Percentiles rank a stretch among this genome's conserved stretches.
These are phyloP conservation scores for Rhynchosporium secalis DNA, from an alignment of 2,329 filamentous ascomycete genomes.

Conservation along the genomic window DNA sequence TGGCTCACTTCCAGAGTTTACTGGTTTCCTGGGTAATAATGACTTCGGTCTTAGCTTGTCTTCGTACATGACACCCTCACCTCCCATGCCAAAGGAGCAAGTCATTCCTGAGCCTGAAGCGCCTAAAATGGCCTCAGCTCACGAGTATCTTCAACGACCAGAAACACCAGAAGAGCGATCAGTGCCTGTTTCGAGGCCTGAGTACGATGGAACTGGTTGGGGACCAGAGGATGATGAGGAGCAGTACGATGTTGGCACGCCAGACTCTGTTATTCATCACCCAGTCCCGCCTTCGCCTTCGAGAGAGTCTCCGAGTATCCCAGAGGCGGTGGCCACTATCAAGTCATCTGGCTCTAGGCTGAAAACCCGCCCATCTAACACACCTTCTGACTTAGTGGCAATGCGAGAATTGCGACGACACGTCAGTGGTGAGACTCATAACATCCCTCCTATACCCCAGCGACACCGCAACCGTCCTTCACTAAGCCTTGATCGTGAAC, in stretches of 20 bases:
- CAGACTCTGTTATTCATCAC: constrained; percentile 87
- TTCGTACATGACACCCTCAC: constrained; percentile 53
- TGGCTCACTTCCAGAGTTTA: constrained; percentile 47
- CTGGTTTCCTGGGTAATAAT: constrained; percentile 48
- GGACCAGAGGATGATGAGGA: constrained; percentile 52
- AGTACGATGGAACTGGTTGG: constrained; percentile 65
- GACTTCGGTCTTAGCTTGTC: constrained; percentile 56
- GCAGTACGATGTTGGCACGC: constrained; percentile 65
- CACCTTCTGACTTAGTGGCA: constrained; percentile 76
- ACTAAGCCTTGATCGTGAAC: constrained; percentile 45
- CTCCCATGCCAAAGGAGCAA: constrained; percentile 35
- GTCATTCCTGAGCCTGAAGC: constrained; percentile 17
- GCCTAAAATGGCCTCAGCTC: constrained; percentile 32
- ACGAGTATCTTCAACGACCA: constrained; percentile 33
- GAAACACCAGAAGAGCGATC: constrained; percentile 37
- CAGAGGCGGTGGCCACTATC: constrained; percentile 83
- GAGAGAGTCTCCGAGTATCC: constrained; percentile 61
- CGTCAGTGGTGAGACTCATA: constrained; percentile 72
- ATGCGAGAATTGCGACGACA: constrained; percentile 87
- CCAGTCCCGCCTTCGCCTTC: constrained; percentile 48
- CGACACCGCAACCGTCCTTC: constrained; percentile 58
- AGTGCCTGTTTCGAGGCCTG: constrained; percentile 52
- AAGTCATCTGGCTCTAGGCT: constrained; percentile 83
- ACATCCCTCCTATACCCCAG: constrained; percentile 60
- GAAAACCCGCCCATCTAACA: constrained; percentile 85